Base-by-base conservation (phyloP, 257 asterid species). In the Petunia secreta region DNA sequence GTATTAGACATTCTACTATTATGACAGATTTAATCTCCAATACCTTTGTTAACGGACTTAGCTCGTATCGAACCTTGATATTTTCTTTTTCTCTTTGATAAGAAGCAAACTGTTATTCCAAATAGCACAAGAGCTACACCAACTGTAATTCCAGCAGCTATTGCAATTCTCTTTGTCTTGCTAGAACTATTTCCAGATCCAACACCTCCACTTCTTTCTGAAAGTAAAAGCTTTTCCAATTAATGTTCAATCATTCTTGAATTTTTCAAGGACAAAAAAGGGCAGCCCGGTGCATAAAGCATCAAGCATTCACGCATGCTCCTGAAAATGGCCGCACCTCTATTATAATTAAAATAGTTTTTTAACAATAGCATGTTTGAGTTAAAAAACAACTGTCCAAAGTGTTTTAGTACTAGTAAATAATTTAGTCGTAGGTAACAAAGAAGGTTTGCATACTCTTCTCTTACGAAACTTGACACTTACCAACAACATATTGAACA, bases 71-170 rank as follows among this genome's bases (percentile, higher is more conserved):
- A 78, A 5, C 57, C 6, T 41, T 59, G 75, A 9, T 86, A 67
- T 80, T 79, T 87, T 75, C 80, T 77, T 25, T 25, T 25, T 62
- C 87, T 91, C 87, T 85, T 90, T 90, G 85, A 83, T 16, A 82
- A n/a, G 34, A 88, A 57, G 82, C 63, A 89, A 64, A 84, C 5
- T 76, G 80, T 82, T 3, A 87, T 8, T 64, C 80, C 84, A 39
- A 74, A 40, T 34, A 92, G 75, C 36, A 89, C 6, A 39, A 87
- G 57, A 6, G 85, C 92, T 59, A 78, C 48, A 75, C 90, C 93
- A 65, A 80, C 80, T 37, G 82, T 46, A 52, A 89, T 84, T 63
- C 91, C 91, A 60, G 77, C 86, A 63, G 86, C 68, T 84, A 68
- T 83, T 37, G 75, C 58, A 78, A 66, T 82, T 76, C 43, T 39